A percentile compares a stretch with the other conserved stretches of the same genome.
Conservation (phyloP, 331 rosid species). For the Acacia pycnantha region DNA sequence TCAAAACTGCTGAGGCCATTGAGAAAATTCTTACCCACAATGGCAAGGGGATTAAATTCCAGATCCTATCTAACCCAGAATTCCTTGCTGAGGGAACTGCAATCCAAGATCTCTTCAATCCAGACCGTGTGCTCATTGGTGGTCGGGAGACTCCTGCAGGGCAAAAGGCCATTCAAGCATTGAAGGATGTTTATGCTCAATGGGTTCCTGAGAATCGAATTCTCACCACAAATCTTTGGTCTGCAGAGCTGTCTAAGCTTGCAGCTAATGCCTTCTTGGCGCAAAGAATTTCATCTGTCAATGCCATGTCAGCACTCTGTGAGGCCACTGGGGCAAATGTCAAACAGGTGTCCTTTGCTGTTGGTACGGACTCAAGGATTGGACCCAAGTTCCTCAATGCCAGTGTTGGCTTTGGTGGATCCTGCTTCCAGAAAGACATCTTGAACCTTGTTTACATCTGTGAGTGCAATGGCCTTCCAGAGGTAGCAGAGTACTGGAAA, state of each 20-base stretch:
- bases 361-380: constrained; percentile 70
- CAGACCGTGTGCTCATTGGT: constrained; percentile 71
- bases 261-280: constrained; percentile 87
- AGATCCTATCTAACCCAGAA: constrained; percentile 74
- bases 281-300: constrained; percentile 73
- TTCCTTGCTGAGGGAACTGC: constrained; percentile 88
- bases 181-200: constrained; percentile 64
- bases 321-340: constrained; percentile 80
- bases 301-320: constrained; percentile 83
- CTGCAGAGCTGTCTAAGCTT: constrained; percentile 78
- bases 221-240: constrained; percentile 78
- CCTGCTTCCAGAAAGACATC: constrained; percentile 81
- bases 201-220: constrained; percentile 72
- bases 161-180: constrained; percentile 56
- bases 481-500: constrained; percentile 84
- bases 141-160: constrained; percentile 79
- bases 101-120: constrained; percentile 59
- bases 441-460: constrained; percentile 72
- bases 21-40: constrained; percentile 75
- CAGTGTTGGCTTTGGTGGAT: constrained; percentile 80
- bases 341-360: constrained; percentile 62
- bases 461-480: constrained; percentile 78
- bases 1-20: constrained; percentile 79
- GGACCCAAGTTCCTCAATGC: constrained; percentile 76
- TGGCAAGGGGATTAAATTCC: constrained; percentile 71